A percentile compares a stretch with the other conserved stretches of the same genome.
These are phyloP conservation scores for Mycena filopes DNA, from an alignment of 768 basidiomycete species.

Conservation along the genomic window DNA sequence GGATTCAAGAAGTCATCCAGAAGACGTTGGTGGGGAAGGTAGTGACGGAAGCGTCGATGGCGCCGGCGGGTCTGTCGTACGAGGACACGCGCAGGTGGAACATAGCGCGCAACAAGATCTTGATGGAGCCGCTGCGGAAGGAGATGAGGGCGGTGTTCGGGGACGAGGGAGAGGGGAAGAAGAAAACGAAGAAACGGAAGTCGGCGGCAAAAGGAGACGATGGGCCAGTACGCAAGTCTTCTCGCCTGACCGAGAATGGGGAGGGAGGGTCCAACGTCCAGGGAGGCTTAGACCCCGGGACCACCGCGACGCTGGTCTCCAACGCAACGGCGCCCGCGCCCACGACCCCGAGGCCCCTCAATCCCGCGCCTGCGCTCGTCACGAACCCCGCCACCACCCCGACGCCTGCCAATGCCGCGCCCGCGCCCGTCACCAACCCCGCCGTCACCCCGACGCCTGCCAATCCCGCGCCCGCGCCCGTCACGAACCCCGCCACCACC, in stretches of 20 bases:
- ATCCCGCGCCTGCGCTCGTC: too few relatives aligned
- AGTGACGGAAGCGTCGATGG: neutral
- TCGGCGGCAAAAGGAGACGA: neutral
- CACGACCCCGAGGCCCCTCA: neutral
- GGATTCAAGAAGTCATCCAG: neutral
- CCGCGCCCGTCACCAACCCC: too few relatives aligned
- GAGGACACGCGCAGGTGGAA: neutral
- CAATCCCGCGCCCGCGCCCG: too few relatives aligned
- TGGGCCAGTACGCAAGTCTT: neutral
- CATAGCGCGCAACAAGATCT: neutral
- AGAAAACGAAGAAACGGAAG: neutral
- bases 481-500: too few relatives aligned
- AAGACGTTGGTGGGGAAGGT: neutral
- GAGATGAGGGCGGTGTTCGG: neutral
- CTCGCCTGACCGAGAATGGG: neutral
- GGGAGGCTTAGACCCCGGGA: too few relatives aligned
- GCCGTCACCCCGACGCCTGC: too few relatives aligned
- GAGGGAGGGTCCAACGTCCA: too few relatives aligned
- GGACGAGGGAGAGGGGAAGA: neutral
- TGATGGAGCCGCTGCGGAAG: neutral
- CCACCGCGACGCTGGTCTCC: too few relatives aligned
- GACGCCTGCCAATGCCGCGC: too few relatives aligned
- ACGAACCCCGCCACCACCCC: too few relatives aligned
- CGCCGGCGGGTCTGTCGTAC: neutral
- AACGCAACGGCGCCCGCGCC: neutral